phyloP scores from a whole-genome alignment of 1,139 yeast species.

The Taphrina flavorubra region DNA sequence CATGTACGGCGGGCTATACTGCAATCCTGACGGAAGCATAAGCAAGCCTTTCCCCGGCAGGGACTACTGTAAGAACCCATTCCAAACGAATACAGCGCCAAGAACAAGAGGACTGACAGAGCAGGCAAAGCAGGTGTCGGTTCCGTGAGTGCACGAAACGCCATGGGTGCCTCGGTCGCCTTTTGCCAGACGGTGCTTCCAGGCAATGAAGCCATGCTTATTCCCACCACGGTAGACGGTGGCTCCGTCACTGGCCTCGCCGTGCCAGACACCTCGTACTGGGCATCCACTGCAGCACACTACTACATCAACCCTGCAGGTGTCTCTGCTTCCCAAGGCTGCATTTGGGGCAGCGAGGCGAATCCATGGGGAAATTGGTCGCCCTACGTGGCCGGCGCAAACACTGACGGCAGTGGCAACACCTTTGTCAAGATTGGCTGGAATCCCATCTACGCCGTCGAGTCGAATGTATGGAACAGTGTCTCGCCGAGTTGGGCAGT shows the following conservation, averaged over 20 bases:
- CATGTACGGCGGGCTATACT: slow-evolving; percentile 75
- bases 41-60: slow-evolving; percentile 66
- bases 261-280: slow-evolving; percentile 74
- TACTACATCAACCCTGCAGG: slow-evolving; percentile 89
- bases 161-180: slow-evolving; percentile 58
- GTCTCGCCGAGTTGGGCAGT: slow-evolving; percentile 70
- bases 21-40: slow-evolving; percentile 71
- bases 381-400: slow-evolving; percentile 91
- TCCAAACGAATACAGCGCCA: background rate
- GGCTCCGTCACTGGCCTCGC: slow-evolving; percentile 64
- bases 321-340: slow-evolving; percentile 72
- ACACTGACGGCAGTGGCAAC: slow-evolving; percentile 65
- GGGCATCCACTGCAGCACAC: slow-evolving; percentile 82
- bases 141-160: slow-evolving; percentile 59
- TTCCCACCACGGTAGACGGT: slow-evolving; percentile 70
- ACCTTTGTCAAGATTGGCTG: slow-evolving; percentile 86
- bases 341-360: slow-evolving; percentile 77
- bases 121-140: slow-evolving; percentile 65
- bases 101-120: background rate
- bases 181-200: slow-evolving; percentile 93
- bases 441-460: slow-evolving; percentile 82
- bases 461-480: slow-evolving; percentile 58
- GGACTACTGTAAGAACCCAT: slow-evolving; percentile 62
- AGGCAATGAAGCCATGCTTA: slow-evolving; percentile 91
- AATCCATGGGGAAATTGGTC: slow-evolving; percentile 87